A percentile compares a stretch with the other conserved stretches of the same genome.
Conservation (phyloP, 192 early-diverging fungal species). For the Backusella sp. region DNA sequence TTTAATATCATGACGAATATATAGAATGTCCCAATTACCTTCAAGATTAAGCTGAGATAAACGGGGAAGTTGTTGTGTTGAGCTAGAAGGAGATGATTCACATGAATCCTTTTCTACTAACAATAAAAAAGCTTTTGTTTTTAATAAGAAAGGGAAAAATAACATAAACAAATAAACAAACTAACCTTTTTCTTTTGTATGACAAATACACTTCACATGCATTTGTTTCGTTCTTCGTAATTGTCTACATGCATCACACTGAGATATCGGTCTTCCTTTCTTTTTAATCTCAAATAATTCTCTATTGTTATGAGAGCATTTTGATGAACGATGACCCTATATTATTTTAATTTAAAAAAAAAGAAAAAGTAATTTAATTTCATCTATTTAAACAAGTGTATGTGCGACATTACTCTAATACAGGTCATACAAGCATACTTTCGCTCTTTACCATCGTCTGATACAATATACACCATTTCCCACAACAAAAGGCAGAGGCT, state of each 20-base stretch:
- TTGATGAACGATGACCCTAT: conserved; percentile 38
- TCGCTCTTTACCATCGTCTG: conserved; percentile 27
- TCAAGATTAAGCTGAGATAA: background rate
- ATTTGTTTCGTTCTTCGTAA: conserved; percentile 64
- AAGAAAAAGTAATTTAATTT: background rate
- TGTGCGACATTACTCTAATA: conserved; percentile 28
- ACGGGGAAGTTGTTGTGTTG: background rate
- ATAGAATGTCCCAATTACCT: background rate
- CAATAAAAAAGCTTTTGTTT: background rate
- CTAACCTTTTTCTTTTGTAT: background rate
- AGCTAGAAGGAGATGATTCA: background rate
- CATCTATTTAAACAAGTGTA: background rate
- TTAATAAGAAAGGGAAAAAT: background rate
- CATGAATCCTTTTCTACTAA: background rate
- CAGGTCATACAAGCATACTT: conserved; percentile 38
- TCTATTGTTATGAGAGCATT: conserved; percentile 45
- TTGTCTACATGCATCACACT: conserved; percentile 63
- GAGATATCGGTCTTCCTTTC: conserved; percentile 69
- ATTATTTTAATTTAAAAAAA: background rate
- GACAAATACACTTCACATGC: conserved; percentile 57
- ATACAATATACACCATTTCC: conserved; percentile 28
- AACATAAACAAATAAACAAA: background rate
- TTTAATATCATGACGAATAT: too few relatives aligned
- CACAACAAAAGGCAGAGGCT: conserved; percentile 5
- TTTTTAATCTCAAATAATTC: conserved; percentile 61